Evolutionary conservation across 2,329 filamentous ascomycete species (phyloP), one percentile per base, ranked within the genome.

Genomic region (Penicillium sp.): DNA sequence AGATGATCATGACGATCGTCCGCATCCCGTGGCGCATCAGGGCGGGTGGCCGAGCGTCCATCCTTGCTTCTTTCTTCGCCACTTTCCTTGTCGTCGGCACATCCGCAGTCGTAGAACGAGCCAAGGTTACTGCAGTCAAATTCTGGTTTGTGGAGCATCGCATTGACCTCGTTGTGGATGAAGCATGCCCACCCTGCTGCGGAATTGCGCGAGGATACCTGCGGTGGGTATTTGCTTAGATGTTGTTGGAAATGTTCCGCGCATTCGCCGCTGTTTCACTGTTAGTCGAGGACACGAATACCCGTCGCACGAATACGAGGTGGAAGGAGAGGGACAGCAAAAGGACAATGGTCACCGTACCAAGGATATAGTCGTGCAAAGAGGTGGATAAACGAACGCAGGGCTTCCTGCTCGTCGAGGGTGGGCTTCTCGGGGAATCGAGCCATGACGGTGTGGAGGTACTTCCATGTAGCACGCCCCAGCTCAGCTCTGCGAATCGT

Each of bases 151-250:
- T 75, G 65, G 49, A 85, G 67, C 58, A 79, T 77, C 60, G 77
- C 74, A 60, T 85, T 85, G 51, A 85, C 81, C 58, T 82, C 74
- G 53, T 85, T 85, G 59, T 85, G 81, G 32, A 84, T 77, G 59
- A 81, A 80, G 62, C 81, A 85, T 7, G 77, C 81, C 81, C 81
- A 85, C 23, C 75, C 80, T 3, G 81, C 79, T n/a, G 81, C 81
- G 1, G 77, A 74, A 44, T 75, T 77, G 34, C 81, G 73, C 18
- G 79, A 81, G 4, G 77, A 79, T 13, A 82, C 80, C 59, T 85
- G 81, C 11, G 81, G 81, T 32, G 81, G 81, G 56, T 78, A 84
- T 55, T 81, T 79, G 56, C 75, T 73, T 27, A 85, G 64, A 52
- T 84, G 76, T 54, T 75, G 67, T 51, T 79, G 75, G 62, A 85